Base-by-base conservation (phyloP, 2,329 filamentous ascomycete genomes). In the Chaetomiaceae sp. region DNA sequence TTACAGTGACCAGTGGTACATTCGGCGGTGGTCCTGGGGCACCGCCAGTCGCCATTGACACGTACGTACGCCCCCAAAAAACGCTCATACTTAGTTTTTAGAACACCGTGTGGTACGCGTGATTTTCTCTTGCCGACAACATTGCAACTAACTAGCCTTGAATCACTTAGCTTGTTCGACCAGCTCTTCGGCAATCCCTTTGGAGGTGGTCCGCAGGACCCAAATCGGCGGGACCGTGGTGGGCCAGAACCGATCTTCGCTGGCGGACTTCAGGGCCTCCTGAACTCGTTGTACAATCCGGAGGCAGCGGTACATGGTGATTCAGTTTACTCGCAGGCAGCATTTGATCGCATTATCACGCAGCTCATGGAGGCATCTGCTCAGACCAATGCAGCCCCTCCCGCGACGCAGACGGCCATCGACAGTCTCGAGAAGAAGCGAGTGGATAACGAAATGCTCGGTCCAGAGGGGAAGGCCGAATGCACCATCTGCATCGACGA, bases 401-500 rank as follows among this genome's bases (percentile, higher is more conserved):
- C 92, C 3, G 92, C 92, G 8, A 78, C 89, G 0, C 79, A 85
- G 55, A 78, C 80, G 41, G 88, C 89, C 0, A 91, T 99, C 50
- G 77, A 80, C 23, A 78, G 80, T 3, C 73, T 99, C 5, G 82
- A 89, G 8, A 86, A 85, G 61, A 86, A 85, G 60, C 80, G 80
- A 38, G 75, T 94, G 2, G 81, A 89, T 46, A 73, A 79, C 53
- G 78, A 85, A 37, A 85, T 95, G 79, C 74, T 95, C 5, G 78
- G 76, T 1, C 66, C 73, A 0, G 80, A 83, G 49, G 80, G 79
- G 6, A 88, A 86, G 53, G 86, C 84, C 37, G 91, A 96, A 65
- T 99, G 94, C 68, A 91, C 89, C 32, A 96, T 99, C 54, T 99
- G 94, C 70, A 95, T 97, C 75, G 90, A 96, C 51, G 81, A 88